Evolutionary conservation across 2,329 filamentous ascomycete species (phyloP).

Genomic region (Mycogone perniciosa): DNA sequence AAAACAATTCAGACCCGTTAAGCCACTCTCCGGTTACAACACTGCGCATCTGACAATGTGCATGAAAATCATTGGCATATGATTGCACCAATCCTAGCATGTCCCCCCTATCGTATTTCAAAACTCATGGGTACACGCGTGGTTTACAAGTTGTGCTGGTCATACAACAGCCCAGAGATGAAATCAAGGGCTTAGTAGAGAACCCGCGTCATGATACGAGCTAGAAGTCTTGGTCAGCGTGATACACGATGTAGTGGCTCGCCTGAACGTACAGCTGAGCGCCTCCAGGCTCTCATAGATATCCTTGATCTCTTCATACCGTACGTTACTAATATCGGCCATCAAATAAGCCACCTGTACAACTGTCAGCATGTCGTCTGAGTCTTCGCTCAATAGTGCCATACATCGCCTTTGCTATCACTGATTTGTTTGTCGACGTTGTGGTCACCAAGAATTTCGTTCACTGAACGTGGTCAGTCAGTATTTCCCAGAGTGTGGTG

Average conservation of each 20-base stretch:
- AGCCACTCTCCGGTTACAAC: too few relatives aligned
- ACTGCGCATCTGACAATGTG: too few relatives aligned
- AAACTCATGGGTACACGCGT: background rate
- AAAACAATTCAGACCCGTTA: too few relatives aligned
- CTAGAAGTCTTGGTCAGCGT: slow-evolving; percentile 20
- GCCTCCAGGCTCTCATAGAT: slow-evolving; percentile 77
- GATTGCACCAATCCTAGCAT: too few relatives aligned
- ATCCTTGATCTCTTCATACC: slow-evolving; percentile 73
- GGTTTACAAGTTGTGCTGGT: background rate
- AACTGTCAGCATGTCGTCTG: slow-evolving; percentile 7
- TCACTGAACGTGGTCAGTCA: slow-evolving; percentile 50
- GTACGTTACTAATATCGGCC: slow-evolving; percentile 91
- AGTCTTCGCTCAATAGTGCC: slow-evolving; percentile 17
- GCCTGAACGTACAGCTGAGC: slow-evolving; percentile 59
- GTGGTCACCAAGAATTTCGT: slow-evolving; percentile 88
- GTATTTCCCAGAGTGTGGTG: slow-evolving; percentile 4
- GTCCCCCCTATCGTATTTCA: background rate
- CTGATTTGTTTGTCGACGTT: slow-evolving; percentile 99
- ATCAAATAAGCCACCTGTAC: slow-evolving; percentile 80
- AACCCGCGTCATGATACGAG: slow-evolving; percentile 42
- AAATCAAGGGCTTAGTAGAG: slow-evolving; percentile 33
- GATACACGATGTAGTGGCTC: too few relatives aligned
- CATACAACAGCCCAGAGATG: background rate
- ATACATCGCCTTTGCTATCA: slow-evolving; percentile 83
- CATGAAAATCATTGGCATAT: too few relatives aligned